A percentile compares a stretch with the other conserved stretches of the same genome.
phyloP scores from a whole-genome alignment of 495 filamentous ascomycete genomes.

The Evernia prunastri region DNA sequence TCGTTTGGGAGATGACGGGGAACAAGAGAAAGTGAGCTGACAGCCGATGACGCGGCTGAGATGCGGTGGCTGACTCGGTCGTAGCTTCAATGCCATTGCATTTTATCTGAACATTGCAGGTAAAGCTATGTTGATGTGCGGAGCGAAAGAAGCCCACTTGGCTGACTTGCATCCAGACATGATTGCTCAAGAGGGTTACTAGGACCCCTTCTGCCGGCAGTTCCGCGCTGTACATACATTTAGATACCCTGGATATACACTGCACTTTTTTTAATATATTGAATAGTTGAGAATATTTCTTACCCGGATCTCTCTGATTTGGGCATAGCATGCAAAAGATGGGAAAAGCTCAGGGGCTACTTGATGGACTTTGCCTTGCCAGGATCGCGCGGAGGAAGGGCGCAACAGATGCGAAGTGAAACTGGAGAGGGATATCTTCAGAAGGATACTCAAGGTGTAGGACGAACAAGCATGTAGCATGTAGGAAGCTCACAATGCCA shows the following conservation, averaged over 20 bases:
- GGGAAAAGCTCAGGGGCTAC: background rate
- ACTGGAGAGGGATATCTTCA: background rate
- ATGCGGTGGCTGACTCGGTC: background rate
- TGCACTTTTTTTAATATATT: background rate
- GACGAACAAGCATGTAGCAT: background rate
- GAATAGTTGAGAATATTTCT: background rate
- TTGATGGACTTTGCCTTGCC: background rate
- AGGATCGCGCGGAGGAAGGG: background rate
- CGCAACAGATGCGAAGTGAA: background rate
- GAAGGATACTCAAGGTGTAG: background rate
- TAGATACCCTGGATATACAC: slow-evolving; percentile 1
- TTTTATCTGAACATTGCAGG: slow-evolving; percentile 88
- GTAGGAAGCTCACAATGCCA: background rate
- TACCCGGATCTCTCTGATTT: background rate
- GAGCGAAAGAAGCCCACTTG: background rate
- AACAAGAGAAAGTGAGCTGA: slow-evolving; percentile 51
- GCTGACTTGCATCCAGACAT: slow-evolving; percentile 28
- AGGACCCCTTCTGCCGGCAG: background rate
- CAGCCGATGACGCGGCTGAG: accelerated
- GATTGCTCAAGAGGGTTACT: slow-evolving; percentile 35
- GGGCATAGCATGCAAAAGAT: background rate
- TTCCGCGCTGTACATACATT: background rate
- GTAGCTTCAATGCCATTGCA: slow-evolving; percentile 91
- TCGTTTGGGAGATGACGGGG: slow-evolving; percentile 59
- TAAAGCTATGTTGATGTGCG: slow-evolving; percentile 31